Conservation (phyloP, 371 early-diverging fungal species). For the Mortierella sp. region DNA sequence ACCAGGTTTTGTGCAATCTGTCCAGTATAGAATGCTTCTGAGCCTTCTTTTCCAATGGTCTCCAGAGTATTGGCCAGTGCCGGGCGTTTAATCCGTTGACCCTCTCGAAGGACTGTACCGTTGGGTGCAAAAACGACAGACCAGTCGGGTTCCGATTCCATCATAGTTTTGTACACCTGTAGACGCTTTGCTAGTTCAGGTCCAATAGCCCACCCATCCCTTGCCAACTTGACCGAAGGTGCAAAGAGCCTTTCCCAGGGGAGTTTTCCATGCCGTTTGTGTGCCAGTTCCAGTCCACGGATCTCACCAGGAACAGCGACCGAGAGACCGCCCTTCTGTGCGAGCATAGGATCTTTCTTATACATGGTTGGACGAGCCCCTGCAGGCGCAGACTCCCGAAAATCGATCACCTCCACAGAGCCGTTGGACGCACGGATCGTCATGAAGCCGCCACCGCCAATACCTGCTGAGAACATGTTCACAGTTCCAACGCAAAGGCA, state of each 20-base stretch:
- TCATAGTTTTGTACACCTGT: conserved; percentile 41
- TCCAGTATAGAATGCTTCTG: conserved; percentile 89
- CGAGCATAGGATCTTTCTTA: conserved; percentile 65
- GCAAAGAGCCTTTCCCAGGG: conserved; percentile 88
- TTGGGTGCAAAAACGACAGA: conserved; percentile 73
- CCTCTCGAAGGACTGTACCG: conserved; percentile 69
- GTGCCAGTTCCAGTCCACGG: conserved; percentile 86
- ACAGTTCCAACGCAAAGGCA: conserved; percentile 94
- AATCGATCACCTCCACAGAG: conserved; percentile 73
- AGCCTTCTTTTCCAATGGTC: conserved; percentile 80
- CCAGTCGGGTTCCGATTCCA: conserved; percentile 57
- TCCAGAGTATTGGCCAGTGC: conserved; percentile 85
- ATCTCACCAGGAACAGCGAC: conserved; percentile 96
- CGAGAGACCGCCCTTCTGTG: conserved; percentile 83
- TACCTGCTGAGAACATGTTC: conserved; percentile 94
- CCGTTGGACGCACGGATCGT: conserved; percentile 77
- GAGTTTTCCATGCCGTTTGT: conserved; percentile 80
- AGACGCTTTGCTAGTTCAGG: conserved; percentile 65
- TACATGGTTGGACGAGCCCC: conserved; percentile 80
- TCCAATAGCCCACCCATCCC: conserved; percentile 81
- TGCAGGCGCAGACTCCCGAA: conserved; percentile 93
- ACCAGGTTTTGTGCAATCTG: conserved; percentile 82
- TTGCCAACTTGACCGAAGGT: conserved; percentile 84
- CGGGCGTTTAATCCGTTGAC: conserved; percentile 79
- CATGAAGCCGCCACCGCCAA: conserved; percentile 98